Evolutionary conservation across 2,329 filamentous ascomycete genomes (phyloP).

Genomic region (Trichoderma sp.): DNA sequence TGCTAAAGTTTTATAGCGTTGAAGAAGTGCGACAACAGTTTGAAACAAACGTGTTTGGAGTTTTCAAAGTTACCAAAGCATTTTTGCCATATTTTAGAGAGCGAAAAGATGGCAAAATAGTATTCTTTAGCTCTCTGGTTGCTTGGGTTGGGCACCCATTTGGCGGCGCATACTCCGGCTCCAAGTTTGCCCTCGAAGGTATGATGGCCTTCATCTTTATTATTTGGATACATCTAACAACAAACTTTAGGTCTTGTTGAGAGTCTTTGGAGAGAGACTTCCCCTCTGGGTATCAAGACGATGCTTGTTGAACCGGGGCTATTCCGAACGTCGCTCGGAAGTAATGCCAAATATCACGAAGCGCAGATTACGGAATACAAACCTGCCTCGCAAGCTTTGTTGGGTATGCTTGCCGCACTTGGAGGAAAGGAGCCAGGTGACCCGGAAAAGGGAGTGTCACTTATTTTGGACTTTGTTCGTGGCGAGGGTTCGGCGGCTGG

Average conservation of each 20-base stretch:
- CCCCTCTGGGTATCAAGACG: background rate
- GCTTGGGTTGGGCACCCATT: background rate
- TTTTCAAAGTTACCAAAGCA: background rate
- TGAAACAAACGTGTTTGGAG: background rate
- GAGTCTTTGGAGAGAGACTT: background rate
- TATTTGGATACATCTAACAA: background rate
- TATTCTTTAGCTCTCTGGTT: background rate
- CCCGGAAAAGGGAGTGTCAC: background rate
- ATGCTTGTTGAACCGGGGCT: background rate
- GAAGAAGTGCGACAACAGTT: background rate
- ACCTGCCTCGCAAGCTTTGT: background rate
- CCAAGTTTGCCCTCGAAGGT: background rate
- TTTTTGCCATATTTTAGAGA: background rate
- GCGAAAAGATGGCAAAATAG: background rate
- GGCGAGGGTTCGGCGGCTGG: background rate
- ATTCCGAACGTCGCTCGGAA: background rate
- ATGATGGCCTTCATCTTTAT: background rate
- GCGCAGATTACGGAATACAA: background rate
- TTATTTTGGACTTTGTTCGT: background rate
- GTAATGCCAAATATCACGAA: background rate
- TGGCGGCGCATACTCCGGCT: background rate
- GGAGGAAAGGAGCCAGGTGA: background rate
- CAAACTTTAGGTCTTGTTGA: background rate
- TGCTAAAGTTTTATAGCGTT: background rate
- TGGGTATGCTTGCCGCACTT: background rate